A percentile compares a stretch with the other conserved stretches of the same genome.
Conservation (phyloP, 768 basidiomycete species). For the Macrolepiota dolichaula region DNA sequence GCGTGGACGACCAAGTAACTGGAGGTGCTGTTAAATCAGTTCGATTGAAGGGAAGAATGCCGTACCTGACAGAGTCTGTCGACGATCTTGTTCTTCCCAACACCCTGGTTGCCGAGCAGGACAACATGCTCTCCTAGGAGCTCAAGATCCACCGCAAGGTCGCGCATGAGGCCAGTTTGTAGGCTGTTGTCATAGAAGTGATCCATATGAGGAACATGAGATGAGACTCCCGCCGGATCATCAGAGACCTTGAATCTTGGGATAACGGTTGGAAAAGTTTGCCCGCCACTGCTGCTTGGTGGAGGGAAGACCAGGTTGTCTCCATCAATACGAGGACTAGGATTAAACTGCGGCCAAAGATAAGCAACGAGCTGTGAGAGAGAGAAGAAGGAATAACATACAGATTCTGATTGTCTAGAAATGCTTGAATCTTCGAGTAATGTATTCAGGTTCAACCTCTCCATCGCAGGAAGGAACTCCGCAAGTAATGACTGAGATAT, state of each 20-base stretch:
- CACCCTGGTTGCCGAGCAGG: conserved; percentile 68
- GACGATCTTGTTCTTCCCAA: conserved; percentile 70
- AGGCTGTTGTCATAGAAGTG: conserved; percentile 70
- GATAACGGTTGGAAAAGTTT: conserved; percentile 32
- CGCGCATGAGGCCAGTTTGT: conserved; percentile 65
- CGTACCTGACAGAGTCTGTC: conserved; percentile 59
- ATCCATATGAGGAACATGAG: conserved; percentile 65
- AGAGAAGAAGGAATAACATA: conserved; percentile 22
- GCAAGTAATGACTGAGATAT: conserved; percentile 48
- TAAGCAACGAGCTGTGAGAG: conserved; percentile 1
- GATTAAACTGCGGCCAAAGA: conserved; percentile 41
- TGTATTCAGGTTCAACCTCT: conserved; percentile 49
- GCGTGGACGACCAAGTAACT: conserved; percentile 58
- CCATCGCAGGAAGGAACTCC: conserved; percentile 60
- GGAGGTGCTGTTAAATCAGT: not conserved
- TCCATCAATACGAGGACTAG: conserved; percentile 37
- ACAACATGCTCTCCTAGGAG: conserved; percentile 62
- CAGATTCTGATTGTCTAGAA: conserved; percentile 34
- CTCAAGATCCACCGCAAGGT: conserved; percentile 61
- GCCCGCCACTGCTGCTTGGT: conserved; percentile 30
- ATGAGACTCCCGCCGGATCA: conserved; percentile 52
- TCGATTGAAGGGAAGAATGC: not conserved
- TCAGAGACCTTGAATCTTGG: conserved; percentile 45
- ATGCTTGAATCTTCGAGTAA: conserved; percentile 51
- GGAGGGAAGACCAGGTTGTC: conserved; percentile 44